Evolutionary conservation across 768 basidiomycete species (phyloP).

Genomic region (Artomyces pyxidatus): DNA sequence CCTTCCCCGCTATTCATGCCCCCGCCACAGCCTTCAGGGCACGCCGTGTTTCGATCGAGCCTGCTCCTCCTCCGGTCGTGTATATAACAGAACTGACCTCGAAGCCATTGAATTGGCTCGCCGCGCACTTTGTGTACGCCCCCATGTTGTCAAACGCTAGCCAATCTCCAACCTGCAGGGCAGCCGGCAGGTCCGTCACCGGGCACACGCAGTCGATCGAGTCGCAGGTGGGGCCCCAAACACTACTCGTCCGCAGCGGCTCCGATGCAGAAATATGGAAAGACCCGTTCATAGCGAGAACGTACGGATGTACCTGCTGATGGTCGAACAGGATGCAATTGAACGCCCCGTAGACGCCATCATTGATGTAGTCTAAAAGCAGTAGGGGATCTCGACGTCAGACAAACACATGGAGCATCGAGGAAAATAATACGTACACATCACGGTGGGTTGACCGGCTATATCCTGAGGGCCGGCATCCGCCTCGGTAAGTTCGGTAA

Average conservation of each 20-base stretch:
- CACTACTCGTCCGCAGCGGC: background rate
- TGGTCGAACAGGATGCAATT: slow-evolving; percentile 98
- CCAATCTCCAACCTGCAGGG: slow-evolving; percentile 91
- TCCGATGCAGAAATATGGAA: background rate
- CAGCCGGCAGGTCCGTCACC: slow-evolving; percentile 52
- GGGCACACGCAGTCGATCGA: background rate
- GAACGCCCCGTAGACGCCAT: slow-evolving; percentile 92
- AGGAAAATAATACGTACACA: slow-evolving; percentile 64
- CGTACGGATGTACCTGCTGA: slow-evolving; percentile 33
- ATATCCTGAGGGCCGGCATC: slow-evolving; percentile 18
- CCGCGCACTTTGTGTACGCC: slow-evolving; percentile 96
- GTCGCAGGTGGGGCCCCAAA: background rate
- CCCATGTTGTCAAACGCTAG: slow-evolving; percentile 98
- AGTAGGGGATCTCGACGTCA: background rate
- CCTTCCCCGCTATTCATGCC: background rate
- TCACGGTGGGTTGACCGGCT: slow-evolving; percentile 52
- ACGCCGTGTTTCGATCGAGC: slow-evolving; percentile 28
- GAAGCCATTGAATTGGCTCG: slow-evolving; percentile 93
- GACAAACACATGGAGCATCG: background rate
- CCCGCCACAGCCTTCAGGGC: background rate
- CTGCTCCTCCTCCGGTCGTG: slow-evolving; percentile 52
- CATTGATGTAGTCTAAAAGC: slow-evolving; percentile 79
- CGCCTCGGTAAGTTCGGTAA: too few relatives aligned
- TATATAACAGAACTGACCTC: slow-evolving; percentile 74
- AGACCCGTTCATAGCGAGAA: background rate